Conservation (phyloP, 1,139 yeast species). For the Yamadazyma songkhlaensis region DNA sequence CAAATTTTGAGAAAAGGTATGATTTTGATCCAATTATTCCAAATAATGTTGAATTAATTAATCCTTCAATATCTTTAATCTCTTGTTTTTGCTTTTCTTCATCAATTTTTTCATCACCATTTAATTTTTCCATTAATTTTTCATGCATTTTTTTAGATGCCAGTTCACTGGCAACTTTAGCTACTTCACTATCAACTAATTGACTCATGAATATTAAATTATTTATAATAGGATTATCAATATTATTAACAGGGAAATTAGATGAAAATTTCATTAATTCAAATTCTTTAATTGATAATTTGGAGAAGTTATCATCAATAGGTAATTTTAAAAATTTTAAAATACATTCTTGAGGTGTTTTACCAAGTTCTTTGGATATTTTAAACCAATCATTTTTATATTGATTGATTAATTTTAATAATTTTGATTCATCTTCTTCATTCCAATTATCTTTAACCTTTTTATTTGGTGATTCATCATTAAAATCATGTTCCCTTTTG, state of each 20-base stretch:
- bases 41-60: conserved; percentile 52
- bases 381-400: conserved; percentile 71
- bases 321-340: conserved; percentile 77
- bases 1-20: conserved; percentile 76
- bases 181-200: conserved; percentile 82
- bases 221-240: conserved; percentile 90
- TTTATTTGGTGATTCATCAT: conserved; percentile 15
- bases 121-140: conserved; percentile 36
- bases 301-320: conserved; percentile 67
- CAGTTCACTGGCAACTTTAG: conserved; percentile 73
- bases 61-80: conserved; percentile 4
- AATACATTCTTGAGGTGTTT: conserved; percentile 79
- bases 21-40: conserved; percentile 80
- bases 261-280: conserved; percentile 76
- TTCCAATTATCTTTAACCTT: conserved; percentile 64
- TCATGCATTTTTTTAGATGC: conserved; percentile 62
- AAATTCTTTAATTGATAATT: conserved; percentile 48
- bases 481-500: conserved; percentile 5
- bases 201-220: conserved; percentile 85
- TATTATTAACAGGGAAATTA: conserved; percentile 76
- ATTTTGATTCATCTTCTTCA: conserved; percentile 51
- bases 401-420: conserved; percentile 62
- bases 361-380: conserved; percentile 63
- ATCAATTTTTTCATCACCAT: conserved; percentile 18
- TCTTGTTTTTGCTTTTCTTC: conserved; percentile 44